Conservation (phyloP, 257 asterid species). For the Verbena officinalis region DNA sequence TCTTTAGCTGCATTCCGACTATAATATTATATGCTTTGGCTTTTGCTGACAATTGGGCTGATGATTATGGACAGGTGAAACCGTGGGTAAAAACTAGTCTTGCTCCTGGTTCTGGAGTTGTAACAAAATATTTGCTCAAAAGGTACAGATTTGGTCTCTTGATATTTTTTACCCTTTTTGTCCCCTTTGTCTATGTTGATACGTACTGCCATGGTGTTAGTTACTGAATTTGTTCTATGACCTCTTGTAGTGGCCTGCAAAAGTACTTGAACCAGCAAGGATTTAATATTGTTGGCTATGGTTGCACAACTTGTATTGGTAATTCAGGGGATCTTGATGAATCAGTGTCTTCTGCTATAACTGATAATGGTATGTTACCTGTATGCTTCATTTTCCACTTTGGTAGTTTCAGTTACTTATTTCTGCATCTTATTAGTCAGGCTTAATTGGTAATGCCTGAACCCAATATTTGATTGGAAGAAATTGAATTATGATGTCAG, state of each 20-base stretch:
- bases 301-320: constrained; percentile 98
- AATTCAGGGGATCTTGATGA: constrained; percentile 96
- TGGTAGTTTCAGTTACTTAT: not conserved
- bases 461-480: not conserved
- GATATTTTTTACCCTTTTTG: not conserved
- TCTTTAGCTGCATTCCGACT: not conserved
- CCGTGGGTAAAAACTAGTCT: constrained; percentile 98
- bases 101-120: constrained; percentile 98
- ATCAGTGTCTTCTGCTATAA: constrained; percentile 73
- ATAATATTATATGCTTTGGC: not conserved
- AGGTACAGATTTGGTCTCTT: constrained; percentile 45
- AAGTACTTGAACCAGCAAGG: constrained; percentile 89
- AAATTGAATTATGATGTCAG: not conserved
- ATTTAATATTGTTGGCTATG: constrained; percentile 88
- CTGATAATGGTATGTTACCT: constrained; percentile 69
- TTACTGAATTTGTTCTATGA: constrained; percentile 18
- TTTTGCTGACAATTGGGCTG: constrained; percentile 11
- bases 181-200: not conserved
- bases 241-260: constrained; percentile 71
- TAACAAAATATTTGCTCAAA: constrained; percentile 80
- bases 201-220: not conserved
- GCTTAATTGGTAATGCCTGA: not conserved
- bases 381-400: not conserved
- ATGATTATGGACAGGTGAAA: constrained; percentile 63
- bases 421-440: not conserved